These are phyloP conservation scores for Phialophora chinensis DNA, from an alignment of 2,329 filamentous ascomycete genomes.

Conservation along the genomic window DNA sequence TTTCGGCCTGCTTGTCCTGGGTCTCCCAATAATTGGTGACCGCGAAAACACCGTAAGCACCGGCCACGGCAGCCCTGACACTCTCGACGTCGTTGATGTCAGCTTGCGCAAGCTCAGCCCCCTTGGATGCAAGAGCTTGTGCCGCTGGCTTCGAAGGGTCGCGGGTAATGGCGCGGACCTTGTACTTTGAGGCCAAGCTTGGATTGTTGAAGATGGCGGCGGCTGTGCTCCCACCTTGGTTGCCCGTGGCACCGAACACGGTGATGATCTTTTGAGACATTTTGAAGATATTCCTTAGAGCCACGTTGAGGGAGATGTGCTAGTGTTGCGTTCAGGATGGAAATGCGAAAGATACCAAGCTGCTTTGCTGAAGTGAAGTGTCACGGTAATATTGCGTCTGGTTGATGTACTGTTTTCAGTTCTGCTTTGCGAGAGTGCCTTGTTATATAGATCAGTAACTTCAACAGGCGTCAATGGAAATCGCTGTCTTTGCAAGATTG, in stretches of 20 bases:
- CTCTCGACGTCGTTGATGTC: conserved; percentile 50
- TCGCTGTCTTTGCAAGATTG: background rate
- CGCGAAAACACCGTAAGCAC: conserved; percentile 57
- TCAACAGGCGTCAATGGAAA: background rate
- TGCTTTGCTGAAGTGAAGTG: background rate
- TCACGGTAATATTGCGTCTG: background rate
- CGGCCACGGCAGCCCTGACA: conserved; percentile 50
- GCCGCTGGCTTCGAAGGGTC: conserved; percentile 46
- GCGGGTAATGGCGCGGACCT: conserved; percentile 59
- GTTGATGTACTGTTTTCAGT: background rate
- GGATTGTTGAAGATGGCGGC: conserved; percentile 54
- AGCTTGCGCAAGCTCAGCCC: conserved; percentile 46
- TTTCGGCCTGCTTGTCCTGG: conserved; percentile 46
- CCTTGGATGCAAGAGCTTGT: conserved; percentile 41
- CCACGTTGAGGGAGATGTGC: conserved; percentile 1
- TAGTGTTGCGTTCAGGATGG: background rate
- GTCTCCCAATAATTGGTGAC: conserved; percentile 56
- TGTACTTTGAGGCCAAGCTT: conserved; percentile 54
- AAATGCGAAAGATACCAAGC: background rate
- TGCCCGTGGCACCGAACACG: conserved; percentile 61
- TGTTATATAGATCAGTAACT: background rate
- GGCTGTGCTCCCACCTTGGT: conserved; percentile 59
- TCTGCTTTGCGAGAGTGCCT: background rate
- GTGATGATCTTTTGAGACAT: conserved; percentile 46
- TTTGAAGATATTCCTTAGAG: conserved; percentile 21